phyloP scores from a whole-genome alignment of 108 stramenopile genomes.

The Aurantiochytrium sp. region DNA sequence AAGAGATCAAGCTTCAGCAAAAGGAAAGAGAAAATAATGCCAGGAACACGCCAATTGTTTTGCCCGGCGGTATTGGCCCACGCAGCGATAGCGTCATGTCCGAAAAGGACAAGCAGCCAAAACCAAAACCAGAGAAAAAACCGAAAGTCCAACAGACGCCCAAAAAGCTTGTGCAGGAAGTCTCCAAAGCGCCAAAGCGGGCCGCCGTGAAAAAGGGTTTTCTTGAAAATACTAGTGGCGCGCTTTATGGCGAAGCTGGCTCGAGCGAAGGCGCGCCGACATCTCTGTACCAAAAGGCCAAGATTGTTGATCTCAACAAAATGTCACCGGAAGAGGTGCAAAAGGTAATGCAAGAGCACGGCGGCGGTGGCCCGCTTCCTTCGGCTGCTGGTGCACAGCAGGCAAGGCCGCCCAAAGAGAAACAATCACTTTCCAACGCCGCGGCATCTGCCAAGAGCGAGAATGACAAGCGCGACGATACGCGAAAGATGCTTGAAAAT shows the following conservation, averaged over 20 bases:
- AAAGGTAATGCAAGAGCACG: background rate
- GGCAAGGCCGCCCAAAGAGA: background rate
- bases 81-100: too few species aligned
- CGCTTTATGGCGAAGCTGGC: background rate
- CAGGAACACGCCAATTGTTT: too few species aligned
- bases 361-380: background rate
- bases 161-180: background rate
- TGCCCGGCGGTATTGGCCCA: too few species aligned
- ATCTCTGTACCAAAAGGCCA: background rate
- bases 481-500: background rate
- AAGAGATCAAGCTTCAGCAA: background rate
- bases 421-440: background rate
- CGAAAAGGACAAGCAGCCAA: too few species aligned
- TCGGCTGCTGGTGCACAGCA: too few species aligned
- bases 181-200: too few species aligned
- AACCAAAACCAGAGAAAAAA: background rate
- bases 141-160: background rate
- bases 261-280: background rate
- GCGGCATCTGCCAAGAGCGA: background rate
- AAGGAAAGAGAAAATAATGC: too few species aligned
- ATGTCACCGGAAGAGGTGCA: slow-evolving; percentile 11
- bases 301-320: background rate
- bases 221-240: background rate
- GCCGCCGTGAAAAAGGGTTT: background rate
- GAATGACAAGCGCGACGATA: background rate